Evolutionary conservation across 192 early-diverging fungal species (phyloP).

Genomic region (Diversispora eburnea): DNA sequence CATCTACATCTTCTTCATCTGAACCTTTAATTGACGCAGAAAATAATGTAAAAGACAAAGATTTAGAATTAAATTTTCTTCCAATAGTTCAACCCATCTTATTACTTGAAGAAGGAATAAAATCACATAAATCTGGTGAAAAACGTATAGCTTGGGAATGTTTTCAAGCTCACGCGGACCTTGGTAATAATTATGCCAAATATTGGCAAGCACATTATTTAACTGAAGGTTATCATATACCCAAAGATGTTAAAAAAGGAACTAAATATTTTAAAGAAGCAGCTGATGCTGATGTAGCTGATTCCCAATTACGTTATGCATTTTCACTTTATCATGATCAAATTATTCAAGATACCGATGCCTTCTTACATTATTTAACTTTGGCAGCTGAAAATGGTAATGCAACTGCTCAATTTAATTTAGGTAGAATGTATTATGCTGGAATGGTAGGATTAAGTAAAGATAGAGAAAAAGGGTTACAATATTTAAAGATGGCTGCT

Average conservation of each 20-base stretch:
- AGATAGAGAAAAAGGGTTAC: constrained; percentile 14
- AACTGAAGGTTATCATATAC: constrained; percentile 17
- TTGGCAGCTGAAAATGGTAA: constrained; percentile 27
- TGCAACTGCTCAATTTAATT: constrained; percentile 22
- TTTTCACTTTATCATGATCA: background rate
- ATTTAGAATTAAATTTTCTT: constrained; percentile 4
- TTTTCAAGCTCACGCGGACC: constrained; percentile 15
- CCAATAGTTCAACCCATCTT: constrained; percentile 6
- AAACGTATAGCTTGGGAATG: constrained; percentile 14
- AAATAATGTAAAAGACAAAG: background rate
- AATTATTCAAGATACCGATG: constrained; percentile 14
- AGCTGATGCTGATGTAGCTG: constrained; percentile 24
- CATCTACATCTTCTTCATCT: no score
- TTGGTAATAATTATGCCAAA: constrained; percentile 17
- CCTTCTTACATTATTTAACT: constrained; percentile 23
- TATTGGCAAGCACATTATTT: constrained; percentile 30
- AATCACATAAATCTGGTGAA: constrained; percentile 7
- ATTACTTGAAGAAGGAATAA: constrained; percentile 22
- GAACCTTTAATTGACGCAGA: background rate
- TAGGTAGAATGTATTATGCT: constrained; percentile 15
- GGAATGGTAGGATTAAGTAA: constrained; percentile 18
- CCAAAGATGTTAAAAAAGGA: constrained; percentile 20
- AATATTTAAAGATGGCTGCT: constrained; percentile 25
- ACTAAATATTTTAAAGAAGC: constrained; percentile 23
- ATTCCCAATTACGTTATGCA: constrained; percentile 28